Percentiles rank a stretch among this genome's conserved stretches.
phyloP scores from a whole-genome alignment of 257 asterid genomes.

The Catharanthus roseus region DNA sequence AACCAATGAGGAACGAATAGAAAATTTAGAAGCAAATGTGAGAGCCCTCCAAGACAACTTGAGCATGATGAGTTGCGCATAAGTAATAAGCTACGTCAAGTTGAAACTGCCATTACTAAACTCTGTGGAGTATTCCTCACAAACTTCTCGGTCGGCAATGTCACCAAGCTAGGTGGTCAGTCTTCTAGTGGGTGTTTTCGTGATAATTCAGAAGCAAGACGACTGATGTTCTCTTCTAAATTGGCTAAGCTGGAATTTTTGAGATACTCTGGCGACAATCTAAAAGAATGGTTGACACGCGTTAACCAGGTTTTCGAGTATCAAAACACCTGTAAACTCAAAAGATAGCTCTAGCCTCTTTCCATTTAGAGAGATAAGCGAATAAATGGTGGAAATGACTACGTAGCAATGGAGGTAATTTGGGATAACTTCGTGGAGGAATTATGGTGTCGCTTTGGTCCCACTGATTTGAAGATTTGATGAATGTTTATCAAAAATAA shows the following conservation, averaged over 20 bases:
- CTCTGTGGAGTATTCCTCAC: too few species aligned
- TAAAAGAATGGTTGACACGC: background rate
- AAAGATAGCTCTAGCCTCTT: background rate
- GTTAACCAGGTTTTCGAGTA: background rate
- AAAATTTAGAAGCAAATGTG: background rate
- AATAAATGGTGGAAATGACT: background rate
- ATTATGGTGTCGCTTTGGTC: background rate
- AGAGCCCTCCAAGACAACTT: background rate
- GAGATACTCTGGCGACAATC: background rate
- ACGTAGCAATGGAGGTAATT: background rate
- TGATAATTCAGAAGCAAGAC: background rate
- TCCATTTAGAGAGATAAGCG: background rate
- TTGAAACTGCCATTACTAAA: too few species aligned
- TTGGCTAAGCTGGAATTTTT: background rate
- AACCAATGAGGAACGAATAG: background rate
- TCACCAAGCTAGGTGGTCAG: background rate
- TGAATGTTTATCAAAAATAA: background rate
- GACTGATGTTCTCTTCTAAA: background rate
- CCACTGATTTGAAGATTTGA: background rate
- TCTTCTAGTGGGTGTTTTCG: background rate
- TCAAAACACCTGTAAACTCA: background rate
- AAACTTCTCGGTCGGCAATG: too few species aligned
- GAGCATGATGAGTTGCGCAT: background rate
- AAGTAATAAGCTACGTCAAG: background rate
- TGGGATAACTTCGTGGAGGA: background rate